Percentiles rank a stretch among this genome's conserved stretches.
phyloP scores from a whole-genome alignment of 2,329 filamentous ascomycete species.

The Plenodomus biglobosus region DNA sequence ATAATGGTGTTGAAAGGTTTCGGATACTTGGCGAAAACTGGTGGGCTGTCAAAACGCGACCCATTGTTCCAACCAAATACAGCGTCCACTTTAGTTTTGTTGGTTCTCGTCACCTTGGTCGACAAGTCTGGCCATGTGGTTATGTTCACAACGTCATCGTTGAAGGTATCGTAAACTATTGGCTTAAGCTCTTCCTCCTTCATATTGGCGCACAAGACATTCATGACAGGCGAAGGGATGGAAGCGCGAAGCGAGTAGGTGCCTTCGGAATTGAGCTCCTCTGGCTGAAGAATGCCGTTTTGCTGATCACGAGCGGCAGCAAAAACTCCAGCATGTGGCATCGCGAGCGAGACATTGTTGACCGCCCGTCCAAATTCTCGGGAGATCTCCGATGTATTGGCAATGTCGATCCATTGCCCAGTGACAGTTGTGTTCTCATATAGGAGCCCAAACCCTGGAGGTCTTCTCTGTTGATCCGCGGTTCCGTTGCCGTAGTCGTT shows the following conservation, averaged over 20 bases:
- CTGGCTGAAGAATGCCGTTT: slow-evolving; percentile 71
- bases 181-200: slow-evolving; percentile 60
- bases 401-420: slow-evolving; percentile 67
- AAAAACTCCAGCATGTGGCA: slow-evolving; percentile 73
- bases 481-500: slow-evolving; percentile 48
- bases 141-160: slow-evolving; percentile 38
- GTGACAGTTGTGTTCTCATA: slow-evolving; percentile 72
- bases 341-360: slow-evolving; percentile 75
- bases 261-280: slow-evolving; percentile 61
- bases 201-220: slow-evolving; percentile 73
- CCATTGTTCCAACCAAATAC: slow-evolving; percentile 69
- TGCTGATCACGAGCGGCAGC: slow-evolving; percentile 60
- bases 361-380: slow-evolving; percentile 59
- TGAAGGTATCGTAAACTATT: slow-evolving; percentile 66
- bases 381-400: slow-evolving; percentile 57
- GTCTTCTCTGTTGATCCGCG: slow-evolving; percentile 53
- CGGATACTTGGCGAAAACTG: slow-evolving; percentile 55
- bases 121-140: slow-evolving; percentile 21
- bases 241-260: slow-evolving; percentile 69
- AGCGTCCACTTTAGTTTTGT: slow-evolving; percentile 62
- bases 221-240: slow-evolving; percentile 69
- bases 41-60: slow-evolving; percentile 49
- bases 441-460: slow-evolving; percentile 63
- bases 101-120: slow-evolving; percentile 29
- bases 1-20: slow-evolving; percentile 63